Evolutionary conservation across 805 yeast genomes (phyloP).

Genomic region (Teunomyces atbi): DNA sequence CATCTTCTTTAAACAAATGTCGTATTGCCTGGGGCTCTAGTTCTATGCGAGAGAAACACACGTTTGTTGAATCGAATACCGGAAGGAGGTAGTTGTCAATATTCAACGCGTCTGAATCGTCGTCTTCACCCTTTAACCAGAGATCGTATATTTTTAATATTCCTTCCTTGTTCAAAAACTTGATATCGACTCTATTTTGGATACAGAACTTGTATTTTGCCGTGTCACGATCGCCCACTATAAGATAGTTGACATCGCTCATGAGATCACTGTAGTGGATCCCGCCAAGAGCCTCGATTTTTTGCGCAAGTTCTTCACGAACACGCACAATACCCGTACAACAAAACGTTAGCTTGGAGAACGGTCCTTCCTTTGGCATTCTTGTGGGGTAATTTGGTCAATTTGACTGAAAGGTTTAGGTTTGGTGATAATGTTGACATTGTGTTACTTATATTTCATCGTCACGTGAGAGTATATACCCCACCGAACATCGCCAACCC

Average conservation of each 20-base stretch:
- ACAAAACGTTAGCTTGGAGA: slow-evolving; percentile 51
- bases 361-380: slow-evolving; percentile 28
- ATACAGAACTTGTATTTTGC: slow-evolving; percentile 56
- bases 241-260: slow-evolving; percentile 56
- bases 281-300: slow-evolving; percentile 61
- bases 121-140: slow-evolving; percentile 55
- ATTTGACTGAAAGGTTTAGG: background rate
- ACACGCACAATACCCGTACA: slow-evolving; percentile 51
- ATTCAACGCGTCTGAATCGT: slow-evolving; percentile 17
- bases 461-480: too few relatives aligned
- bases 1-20: slow-evolving; percentile 15
- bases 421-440: background rate
- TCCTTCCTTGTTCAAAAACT: slow-evolving; percentile 49
- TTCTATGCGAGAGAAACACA: slow-evolving; percentile 45
- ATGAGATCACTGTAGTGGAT: slow-evolving; percentile 53
- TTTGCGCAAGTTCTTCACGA: slow-evolving; percentile 43
- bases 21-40: slow-evolving; percentile 12
- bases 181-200: slow-evolving; percentile 52
- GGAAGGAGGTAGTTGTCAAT: slow-evolving; percentile 31
- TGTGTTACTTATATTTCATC: too few relatives aligned
- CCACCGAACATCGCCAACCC: too few relatives aligned
- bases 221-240: slow-evolving; percentile 58
- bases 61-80: slow-evolving; percentile 43
- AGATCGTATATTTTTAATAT: slow-evolving; percentile 43
- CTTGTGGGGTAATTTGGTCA: background rate